Conservation (phyloP, 139 green algal species). For the Closterium sp. region DNA sequence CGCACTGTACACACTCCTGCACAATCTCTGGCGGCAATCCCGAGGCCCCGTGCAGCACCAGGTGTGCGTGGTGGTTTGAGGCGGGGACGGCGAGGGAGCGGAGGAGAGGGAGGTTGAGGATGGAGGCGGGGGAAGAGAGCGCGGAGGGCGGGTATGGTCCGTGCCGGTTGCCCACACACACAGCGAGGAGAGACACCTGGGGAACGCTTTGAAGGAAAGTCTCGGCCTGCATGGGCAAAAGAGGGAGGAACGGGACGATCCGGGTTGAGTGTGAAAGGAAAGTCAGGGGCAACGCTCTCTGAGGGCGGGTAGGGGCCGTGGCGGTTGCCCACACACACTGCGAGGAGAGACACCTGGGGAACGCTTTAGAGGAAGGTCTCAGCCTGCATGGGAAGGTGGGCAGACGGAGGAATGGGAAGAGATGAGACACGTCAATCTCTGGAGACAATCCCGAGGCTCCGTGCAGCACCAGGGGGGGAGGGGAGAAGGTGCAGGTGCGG, state of each 20-base stretch:
- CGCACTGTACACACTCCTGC: conserved; percentile 44
- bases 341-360: conserved; percentile 9
- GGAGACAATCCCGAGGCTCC: no score
- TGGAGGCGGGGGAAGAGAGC: conserved; percentile 11
- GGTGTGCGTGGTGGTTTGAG: not conserved
- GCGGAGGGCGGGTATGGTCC: conserved; percentile 44
- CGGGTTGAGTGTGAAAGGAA: no score
- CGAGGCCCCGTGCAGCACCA: conserved; percentile 53
- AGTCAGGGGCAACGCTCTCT: no score
- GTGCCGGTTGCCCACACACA: conserved; percentile 57
- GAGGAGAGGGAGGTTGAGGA: not conserved
- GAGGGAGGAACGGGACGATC: no score
- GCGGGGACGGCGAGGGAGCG: not conserved
- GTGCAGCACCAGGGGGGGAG: no score
- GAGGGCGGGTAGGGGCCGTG: conserved; percentile 51
- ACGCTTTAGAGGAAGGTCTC: not conserved
- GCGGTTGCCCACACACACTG: conserved; percentile 56
- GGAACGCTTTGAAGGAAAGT: not conserved
- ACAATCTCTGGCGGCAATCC: conserved; percentile 43
- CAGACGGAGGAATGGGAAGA: not conserved
- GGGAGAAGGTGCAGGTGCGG: no score
- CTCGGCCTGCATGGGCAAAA: not conserved
- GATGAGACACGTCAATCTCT: no score
- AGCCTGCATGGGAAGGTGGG: not conserved
- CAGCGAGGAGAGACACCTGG: conserved; percentile 20